Percentiles rank a stretch among this genome's conserved stretches.
These are phyloP conservation scores for Penicillium thymicola DNA, from an alignment of 2,329 filamentous ascomycete species.

Conservation along the genomic window DNA sequence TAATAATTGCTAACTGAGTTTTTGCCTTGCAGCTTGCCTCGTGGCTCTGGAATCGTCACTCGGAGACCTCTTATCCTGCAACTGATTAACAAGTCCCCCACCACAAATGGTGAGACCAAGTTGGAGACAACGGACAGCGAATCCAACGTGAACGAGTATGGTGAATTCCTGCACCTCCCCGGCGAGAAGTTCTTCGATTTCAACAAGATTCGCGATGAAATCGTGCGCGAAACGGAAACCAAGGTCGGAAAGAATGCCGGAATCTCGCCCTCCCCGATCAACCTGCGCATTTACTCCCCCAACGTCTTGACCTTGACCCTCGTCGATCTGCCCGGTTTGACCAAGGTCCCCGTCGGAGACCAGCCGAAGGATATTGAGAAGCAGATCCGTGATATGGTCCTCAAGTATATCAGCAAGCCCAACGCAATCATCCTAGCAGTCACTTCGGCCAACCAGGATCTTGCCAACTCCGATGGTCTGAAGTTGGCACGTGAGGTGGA, in stretches of 20 bases:
- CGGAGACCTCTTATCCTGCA: conserved; percentile 93
- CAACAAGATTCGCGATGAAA: conserved; percentile 97
- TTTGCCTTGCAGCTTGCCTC: conserved; percentile 68
- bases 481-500: conserved; percentile 97
- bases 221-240: conserved; percentile 90
- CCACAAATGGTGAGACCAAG: conserved; percentile 66
- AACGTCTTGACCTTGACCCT: conserved; percentile 96
- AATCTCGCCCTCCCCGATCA: conserved; percentile 95
- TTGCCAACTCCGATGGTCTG: conserved; percentile 96
- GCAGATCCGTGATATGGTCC: conserved; percentile 95
- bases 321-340: conserved; percentile 93
- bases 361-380: conserved; percentile 95
- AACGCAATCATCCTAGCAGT: conserved; percentile 98
- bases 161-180: conserved; percentile 96
- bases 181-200: conserved; percentile 98
- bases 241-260: conserved; percentile 96
- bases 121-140: conserved; percentile 73
- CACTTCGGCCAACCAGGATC: conserved; percentile 92
- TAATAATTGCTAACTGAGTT: conserved; percentile 27
- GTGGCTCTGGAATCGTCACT: conserved; percentile 96
- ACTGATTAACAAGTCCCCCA: conserved; percentile 83
- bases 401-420: conserved; percentile 97
- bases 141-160: conserved; percentile 93
- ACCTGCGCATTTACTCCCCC: conserved; percentile 95
- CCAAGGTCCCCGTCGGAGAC: conserved; percentile 93